A percentile compares a stretch with the other conserved stretches of the same genome.
phyloP scores from a whole-genome alignment of 345 rosid genomes.

The Ceriops decandra region DNA sequence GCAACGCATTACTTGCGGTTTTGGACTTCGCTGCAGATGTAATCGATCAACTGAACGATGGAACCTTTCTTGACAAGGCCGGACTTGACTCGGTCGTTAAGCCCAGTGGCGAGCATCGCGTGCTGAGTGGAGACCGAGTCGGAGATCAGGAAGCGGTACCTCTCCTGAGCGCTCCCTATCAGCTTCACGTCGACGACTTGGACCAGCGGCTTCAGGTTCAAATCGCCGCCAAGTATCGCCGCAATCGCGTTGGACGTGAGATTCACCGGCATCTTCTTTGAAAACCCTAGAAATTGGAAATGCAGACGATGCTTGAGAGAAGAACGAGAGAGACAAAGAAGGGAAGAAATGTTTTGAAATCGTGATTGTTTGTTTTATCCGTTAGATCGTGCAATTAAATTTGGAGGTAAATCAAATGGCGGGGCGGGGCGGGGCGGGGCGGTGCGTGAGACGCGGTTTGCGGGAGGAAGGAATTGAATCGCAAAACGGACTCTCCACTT shows the following conservation, averaged over 20 bases:
- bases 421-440: too few relatives aligned
- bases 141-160: constrained; percentile 67
- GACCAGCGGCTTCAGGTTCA: constrained; percentile 73
- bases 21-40: constrained; percentile 69
- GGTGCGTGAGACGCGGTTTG: too few relatives aligned
- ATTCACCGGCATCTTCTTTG: constrained; percentile 54
- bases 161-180: constrained; percentile 59
- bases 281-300: not conserved
- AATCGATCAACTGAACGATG: constrained; percentile 77
- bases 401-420: too few relatives aligned
- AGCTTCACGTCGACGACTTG: constrained; percentile 70
- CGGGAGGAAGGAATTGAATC: too few relatives aligned
- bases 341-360: not conserved
- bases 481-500: too few relatives aligned
- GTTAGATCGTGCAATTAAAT: too few relatives aligned
- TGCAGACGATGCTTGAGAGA: not conserved
- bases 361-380: not conserved
- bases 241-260: constrained; percentile 67
- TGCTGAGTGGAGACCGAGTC: constrained; percentile 64
- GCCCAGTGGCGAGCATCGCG: constrained; percentile 81
- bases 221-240: constrained; percentile 62
- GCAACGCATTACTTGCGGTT: constrained; percentile 48
- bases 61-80: constrained; percentile 66
- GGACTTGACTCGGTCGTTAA: constrained; percentile 61
- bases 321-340: not conserved